Percentiles rank a stretch among this genome's conserved stretches.
Conservation (phyloP, 768 basidiomycete species). For the Auricularia sp. region DNA sequence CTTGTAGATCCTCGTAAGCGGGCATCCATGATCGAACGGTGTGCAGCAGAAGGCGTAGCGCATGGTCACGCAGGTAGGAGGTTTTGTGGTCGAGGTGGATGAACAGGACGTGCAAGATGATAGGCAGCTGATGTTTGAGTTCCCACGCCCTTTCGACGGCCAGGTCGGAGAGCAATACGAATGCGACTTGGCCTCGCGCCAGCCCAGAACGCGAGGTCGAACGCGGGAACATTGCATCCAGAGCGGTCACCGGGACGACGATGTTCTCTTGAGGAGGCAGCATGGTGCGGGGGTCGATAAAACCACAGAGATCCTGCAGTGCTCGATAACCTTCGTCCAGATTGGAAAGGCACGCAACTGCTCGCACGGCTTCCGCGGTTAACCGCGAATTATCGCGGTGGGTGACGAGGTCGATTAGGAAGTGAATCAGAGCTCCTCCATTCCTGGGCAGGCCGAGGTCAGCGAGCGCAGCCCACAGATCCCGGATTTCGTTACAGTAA, state of each 20-base stretch:
- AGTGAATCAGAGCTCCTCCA: slow-evolving; percentile 69
- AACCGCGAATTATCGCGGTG: slow-evolving; percentile 73
- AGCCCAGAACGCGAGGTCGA: slow-evolving; percentile 56
- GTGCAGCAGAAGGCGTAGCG: slow-evolving; percentile 76
- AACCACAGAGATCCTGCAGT: slow-evolving; percentile 73
- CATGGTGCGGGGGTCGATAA: slow-evolving; percentile 81
- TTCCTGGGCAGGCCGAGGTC: slow-evolving; percentile 61
- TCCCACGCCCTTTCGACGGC: slow-evolving; percentile 72
- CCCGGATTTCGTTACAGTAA: slow-evolving; percentile 70
- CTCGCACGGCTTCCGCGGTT: slow-evolving; percentile 66
- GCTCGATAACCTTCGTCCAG: slow-evolving; percentile 61
- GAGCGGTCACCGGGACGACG: slow-evolving; percentile 61
- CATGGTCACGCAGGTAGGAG: slow-evolving; percentile 55
- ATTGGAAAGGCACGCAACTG: slow-evolving; percentile 76
- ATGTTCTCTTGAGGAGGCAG: slow-evolving; percentile 43
- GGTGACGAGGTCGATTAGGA: slow-evolving; percentile 79
- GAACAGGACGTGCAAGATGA: slow-evolving; percentile 69
- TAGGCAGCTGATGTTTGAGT: slow-evolving; percentile 53
- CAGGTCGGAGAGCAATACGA: slow-evolving; percentile 73
- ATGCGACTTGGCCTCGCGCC: slow-evolving; percentile 79
- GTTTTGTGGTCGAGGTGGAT: slow-evolving; percentile 74
- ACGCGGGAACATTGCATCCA: slow-evolving; percentile 63
- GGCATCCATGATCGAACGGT: slow-evolving; percentile 72
- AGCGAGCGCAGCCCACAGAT: slow-evolving; percentile 71
- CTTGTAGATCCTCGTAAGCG: slow-evolving; percentile 62